Evolutionary conservation across 2,329 filamentous ascomycete genomes (phyloP), one percentile per base, ranked within the genome.

Genomic region (Xylaria sp.): DNA sequence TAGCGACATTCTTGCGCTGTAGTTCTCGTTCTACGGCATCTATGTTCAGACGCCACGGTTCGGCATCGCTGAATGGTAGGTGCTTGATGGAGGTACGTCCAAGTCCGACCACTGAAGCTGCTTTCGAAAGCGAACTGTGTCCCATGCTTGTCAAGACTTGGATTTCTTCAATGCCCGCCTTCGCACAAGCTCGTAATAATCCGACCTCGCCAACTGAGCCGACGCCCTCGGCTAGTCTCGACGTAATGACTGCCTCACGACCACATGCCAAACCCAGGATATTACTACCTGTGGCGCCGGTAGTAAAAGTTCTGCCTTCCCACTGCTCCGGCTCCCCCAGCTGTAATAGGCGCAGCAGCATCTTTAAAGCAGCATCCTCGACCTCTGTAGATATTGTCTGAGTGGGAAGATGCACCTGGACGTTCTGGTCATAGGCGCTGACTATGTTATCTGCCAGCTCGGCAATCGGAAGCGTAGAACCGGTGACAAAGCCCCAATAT

Each of bases 401-500:
- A 23, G 84, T 82, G 0, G 93, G 90, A 1, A 97, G 83, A 78
- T 97, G 94, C 0, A 97, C 92, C 66, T 90, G 87, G 4, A 94
- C 90, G 78, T 94, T 97, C 77, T 97, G 93, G 77, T 97, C 94
- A 68, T 91, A 87, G 9, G 88, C 86, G 5, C 90, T 90, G 68
- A 95, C 93, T n/a, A 97, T 81, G 71, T 93, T 91, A 78, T 97
- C 95, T 1, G 93, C 94, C 62, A 93, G 87, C 72, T 91, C 86
- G 36, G 94, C 94, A 28, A 93, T 89, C 6, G 93, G 93, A 0
- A 94, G 92, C 8, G 86, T 84, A 15, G 93, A 92, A 52, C 95
- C 95, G 0, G 91, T 97, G 6, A 97, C 91, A 78, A 97, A 97
- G 67, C 93, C 94, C 78, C 93, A 97, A 83, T 97, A 97, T 63